Evolutionary conservation across 2,329 filamentous ascomycete species (phyloP).

Genomic region (Xylariales sp.): DNA sequence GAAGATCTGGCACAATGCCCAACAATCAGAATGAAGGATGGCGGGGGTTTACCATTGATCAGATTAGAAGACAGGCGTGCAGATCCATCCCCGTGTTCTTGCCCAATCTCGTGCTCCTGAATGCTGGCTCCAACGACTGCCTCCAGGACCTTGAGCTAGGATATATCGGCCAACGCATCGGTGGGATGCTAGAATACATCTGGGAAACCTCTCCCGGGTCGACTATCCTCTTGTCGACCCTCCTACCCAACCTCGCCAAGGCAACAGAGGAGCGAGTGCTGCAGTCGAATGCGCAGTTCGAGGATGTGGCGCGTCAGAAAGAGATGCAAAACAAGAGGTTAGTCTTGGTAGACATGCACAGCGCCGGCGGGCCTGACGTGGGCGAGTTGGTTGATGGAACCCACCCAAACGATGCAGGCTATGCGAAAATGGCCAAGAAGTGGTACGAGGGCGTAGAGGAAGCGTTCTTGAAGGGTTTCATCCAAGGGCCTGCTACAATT

Average conservation of each 20-base stretch:
- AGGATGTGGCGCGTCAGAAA: no score
- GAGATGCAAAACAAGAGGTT: conserved; percentile 17
- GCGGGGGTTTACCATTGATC: conserved; percentile 14
- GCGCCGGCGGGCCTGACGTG: conserved; percentile 12
- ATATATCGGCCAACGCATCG: conserved; percentile 14
- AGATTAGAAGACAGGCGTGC: conserved; percentile 13
- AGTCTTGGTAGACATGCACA: conserved; percentile 16
- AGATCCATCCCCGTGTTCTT: conserved; percentile 11
- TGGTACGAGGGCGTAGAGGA: conserved; percentile 13
- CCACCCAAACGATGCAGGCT: conserved; percentile 19
- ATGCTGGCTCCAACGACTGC: conserved; percentile 20
- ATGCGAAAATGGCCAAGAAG: conserved; percentile 18
- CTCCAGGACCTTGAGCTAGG: conserved; percentile 13
- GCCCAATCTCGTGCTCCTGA: conserved; percentile 16
- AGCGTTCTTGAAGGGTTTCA: conserved; percentile 7
- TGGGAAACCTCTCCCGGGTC: no score
- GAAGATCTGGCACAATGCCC: conserved; percentile 12
- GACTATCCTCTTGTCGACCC: no score
- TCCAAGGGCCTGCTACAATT: no score
- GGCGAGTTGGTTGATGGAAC: conserved; percentile 14
- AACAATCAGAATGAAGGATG: conserved; percentile 17
- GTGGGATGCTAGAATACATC: conserved; percentile 13
- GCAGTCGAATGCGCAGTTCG: no score
- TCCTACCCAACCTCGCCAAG: no score
- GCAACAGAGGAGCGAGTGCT: no score